Evolutionary conservation across 2,329 filamentous ascomycete species (phyloP), one percentile per base, ranked within the genome.

Genomic region (Pyrenochaeta sp.): DNA sequence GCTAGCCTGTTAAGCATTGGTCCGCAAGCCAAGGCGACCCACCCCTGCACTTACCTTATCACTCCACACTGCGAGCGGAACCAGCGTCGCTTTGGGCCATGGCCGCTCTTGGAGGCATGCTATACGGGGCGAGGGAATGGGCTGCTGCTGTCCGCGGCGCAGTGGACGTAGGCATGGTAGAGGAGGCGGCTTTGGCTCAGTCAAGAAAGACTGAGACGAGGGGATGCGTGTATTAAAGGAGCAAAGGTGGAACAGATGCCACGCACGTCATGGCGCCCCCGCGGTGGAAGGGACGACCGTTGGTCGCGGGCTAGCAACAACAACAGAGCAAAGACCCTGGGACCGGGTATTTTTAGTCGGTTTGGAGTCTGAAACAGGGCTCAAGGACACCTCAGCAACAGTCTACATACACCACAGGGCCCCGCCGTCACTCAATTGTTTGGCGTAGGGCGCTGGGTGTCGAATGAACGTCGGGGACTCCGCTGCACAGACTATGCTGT

Each of bases 1-100:
- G n/a, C n/a, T n/a, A n/a, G n/a, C n/a, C n/a, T n/a, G n/a, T n/a
- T n/a, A n/a, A n/a, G n/a, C n/a, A n/a, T n/a, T n/a, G n/a, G n/a
- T n/a, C n/a, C n/a, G n/a, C n/a, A n/a, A n/a, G n/a, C n/a, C n/a
- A n/a, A n/a, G n/a, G n/a, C n/a, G n/a, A n/a, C n/a, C 7, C 14
- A 44, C 35, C 46, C 50, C 36, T 46, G 39, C 15, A 15, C 17
- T 11, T 36, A 42, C 46, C 41, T 47, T 50, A 47, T 53, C 50
- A 41, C 32, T 44, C 39, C 32, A 38, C 48, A 43, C 27, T 29
- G 21, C 7, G 26, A 18, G 30, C 40, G 45, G 44, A 18, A 40
- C 24, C 44, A 48, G 32, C 20, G 26, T 22, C 34, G 39, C 21
- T 44, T 50, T 24, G 7, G 39, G 46, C 14, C 26, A 38, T 41